Evolutionary conservation across 2,329 filamentous ascomycete species (phyloP).

Genomic region (Fusarium verticillioides): DNA sequence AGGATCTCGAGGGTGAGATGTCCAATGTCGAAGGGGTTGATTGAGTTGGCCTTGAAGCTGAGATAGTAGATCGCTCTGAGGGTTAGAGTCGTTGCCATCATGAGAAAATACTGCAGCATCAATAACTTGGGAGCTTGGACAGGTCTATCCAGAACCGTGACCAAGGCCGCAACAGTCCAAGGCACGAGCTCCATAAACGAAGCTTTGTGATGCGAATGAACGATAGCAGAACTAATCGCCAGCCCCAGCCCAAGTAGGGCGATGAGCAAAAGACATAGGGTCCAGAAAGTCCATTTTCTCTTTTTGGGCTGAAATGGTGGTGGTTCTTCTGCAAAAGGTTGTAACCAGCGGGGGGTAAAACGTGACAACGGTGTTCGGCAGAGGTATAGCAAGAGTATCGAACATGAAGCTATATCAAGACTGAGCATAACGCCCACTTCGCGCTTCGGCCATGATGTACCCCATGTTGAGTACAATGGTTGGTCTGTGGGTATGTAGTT

Average conservation of each 20-base stretch:
- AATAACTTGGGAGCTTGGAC: constrained; percentile 56
- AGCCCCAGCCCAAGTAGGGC: constrained; percentile 50
- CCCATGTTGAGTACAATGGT: constrained; percentile 1
- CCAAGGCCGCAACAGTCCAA: constrained; percentile 52
- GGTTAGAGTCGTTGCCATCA: constrained; percentile 48
- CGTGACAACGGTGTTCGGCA: constrained; percentile 41
- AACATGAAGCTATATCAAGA: constrained; percentile 44
- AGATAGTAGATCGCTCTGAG: constrained; percentile 48
- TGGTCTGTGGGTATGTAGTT: not conserved
- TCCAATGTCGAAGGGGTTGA: constrained; percentile 39
- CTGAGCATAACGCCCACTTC: constrained; percentile 36
- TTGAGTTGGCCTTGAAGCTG: constrained; percentile 28
- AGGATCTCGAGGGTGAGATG: constrained; percentile 40
- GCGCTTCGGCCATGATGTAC: not conserved
- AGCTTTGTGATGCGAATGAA: constrained; percentile 42
- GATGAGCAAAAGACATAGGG: constrained; percentile 49
- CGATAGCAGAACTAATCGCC: constrained; percentile 46
- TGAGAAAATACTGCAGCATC: constrained; percentile 52
- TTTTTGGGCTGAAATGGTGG: constrained; percentile 33
- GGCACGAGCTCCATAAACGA: constrained; percentile 52
- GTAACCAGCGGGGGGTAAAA: constrained; percentile 54
- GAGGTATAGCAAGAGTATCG: constrained; percentile 47
- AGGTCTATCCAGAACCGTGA: constrained; percentile 54
- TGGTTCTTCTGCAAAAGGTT: constrained; percentile 57
- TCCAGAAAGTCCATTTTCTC: constrained; percentile 55